A percentile compares a stretch with the other conserved stretches of the same genome.
phyloP scores from a whole-genome alignment of 768 basidiomycete genomes.

The Mycena haematopus region DNA sequence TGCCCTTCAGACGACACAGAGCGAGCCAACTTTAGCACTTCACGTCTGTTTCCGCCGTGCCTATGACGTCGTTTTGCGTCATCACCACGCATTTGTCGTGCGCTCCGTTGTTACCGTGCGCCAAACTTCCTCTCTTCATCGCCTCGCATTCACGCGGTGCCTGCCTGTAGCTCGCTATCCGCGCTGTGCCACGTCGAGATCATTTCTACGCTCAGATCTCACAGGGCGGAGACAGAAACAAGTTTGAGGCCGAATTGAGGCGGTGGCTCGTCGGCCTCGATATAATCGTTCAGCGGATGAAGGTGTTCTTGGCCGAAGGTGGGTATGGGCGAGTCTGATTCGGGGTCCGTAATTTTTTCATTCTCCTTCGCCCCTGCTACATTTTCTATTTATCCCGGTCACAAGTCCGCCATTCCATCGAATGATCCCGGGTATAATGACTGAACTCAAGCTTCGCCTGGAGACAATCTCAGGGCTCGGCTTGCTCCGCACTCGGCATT shows the following conservation, averaged over 20 bases:
- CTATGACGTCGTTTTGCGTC: conserved; percentile 70
- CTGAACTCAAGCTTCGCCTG: too few species aligned
- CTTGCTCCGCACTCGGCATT: too few species aligned
- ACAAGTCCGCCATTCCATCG: too few species aligned
- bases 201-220: conserved; percentile 71
- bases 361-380: too few species aligned
- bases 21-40: conserved; percentile 57
- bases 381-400: too few species aligned
- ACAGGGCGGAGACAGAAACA: conserved; percentile 60
- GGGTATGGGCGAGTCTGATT: conserved; percentile 56
- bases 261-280: conserved; percentile 70
- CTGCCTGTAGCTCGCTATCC: conserved; percentile 57
- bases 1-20: conserved; percentile 71
- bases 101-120: conserved; percentile 69
- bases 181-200: conserved; percentile 62
- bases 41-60: conserved; percentile 74
- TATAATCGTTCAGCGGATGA: conserved; percentile 55
- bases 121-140: conserved; percentile 3
- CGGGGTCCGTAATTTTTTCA: not conserved
- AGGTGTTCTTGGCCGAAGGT: conserved; percentile 58
- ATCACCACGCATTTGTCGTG: conserved; percentile 72
- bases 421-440: too few species aligned
- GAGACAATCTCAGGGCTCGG: too few species aligned
- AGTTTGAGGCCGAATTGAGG: conserved; percentile 58
- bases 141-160: conserved; percentile 22